Base-by-base conservation (phyloP, 257 asterid species). In the Ajuga chamaepitys region DNA sequence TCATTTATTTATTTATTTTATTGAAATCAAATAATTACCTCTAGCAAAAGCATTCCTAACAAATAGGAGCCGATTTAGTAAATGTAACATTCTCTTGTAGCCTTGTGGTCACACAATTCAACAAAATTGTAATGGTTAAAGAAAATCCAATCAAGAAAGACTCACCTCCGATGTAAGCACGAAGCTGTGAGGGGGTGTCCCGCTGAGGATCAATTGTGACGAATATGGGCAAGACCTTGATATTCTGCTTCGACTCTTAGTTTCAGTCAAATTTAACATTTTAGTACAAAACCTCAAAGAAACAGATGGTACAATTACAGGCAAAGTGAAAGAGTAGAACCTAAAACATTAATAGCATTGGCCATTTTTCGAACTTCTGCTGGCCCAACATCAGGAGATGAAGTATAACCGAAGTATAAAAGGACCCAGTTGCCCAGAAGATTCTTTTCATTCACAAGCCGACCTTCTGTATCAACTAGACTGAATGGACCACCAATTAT, bases 331-430 rank as follows among this genome's bases (percentile, higher is more conserved):
- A 17, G 74, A 73, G 69, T 26, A 55, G 56, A 74, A 93, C 99
- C 99, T 90, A 94, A 73, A 50, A 72, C 70, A 42, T 78, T 76
- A 58, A 86, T 70, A 44, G 93, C 60, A 72, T 78, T 79, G 66
- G 88, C 95, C 97, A 90, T 88, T 82, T 94, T 94, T 65, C 74
- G 89, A 78, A 88, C 85, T 81, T 90, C 99, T 26, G 95, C 86
- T 16, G 99, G 97, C 67, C 99, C 99, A 76, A 88, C 77, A 78
- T 94, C 99, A 37, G 99, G 99, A 69, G 99, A 94, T 40, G 96
- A 86, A 70, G 97, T 94, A 73, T 90, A 90, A 48, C 95, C 95
- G 22, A 94, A 94, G 75, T 88, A 88, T 52, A 94, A 64, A 64
- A 94, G 95, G 78, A 90, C 88, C 97, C 99, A 94, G 70, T 82